These are phyloP conservation scores for Quercus suber DNA, from an alignment of 306 rosid genomes.

Conservation along the genomic window DNA sequence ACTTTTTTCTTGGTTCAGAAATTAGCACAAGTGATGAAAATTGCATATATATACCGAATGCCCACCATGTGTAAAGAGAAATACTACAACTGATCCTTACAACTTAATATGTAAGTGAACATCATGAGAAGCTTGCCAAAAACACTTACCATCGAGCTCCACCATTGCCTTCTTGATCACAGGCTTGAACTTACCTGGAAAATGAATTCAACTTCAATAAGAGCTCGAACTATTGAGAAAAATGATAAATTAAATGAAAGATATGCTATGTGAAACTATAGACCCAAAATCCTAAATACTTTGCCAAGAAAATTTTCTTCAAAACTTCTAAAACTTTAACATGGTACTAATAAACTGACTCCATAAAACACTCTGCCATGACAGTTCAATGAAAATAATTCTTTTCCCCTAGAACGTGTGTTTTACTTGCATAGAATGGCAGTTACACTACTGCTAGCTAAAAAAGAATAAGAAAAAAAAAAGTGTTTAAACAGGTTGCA, in stretches of 20 bases:
- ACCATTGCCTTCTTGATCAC: conserved; percentile 99
- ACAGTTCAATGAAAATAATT: not conserved
- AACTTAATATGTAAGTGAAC: not conserved
- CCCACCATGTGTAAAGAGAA: not conserved
- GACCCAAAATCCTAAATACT: not conserved
- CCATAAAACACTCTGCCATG: not conserved
- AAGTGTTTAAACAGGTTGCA: not conserved
- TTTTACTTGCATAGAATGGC: not conserved
- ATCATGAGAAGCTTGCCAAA: not conserved
- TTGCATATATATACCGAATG: conserved; percentile 6
- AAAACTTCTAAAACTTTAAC: not conserved
- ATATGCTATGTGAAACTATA: not conserved
- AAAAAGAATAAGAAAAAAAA: too few relatives aligned
- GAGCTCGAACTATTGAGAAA: not conserved
- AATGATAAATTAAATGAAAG: not conserved
- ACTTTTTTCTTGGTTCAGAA: conserved; percentile 13
- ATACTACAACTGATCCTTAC: not conserved
- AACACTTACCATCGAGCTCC: conserved; percentile 82
- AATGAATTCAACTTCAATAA: conserved; percentile 21
- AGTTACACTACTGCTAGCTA: not conserved
- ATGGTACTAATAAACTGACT: not conserved
- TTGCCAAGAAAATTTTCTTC: not conserved
- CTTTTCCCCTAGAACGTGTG: not conserved
- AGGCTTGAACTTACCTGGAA: conserved; percentile 93
- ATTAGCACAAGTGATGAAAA: not conserved